These are phyloP conservation scores for Komagataella phaffii DNA, from an alignment of 805 yeast species.

Conservation along the genomic window DNA sequence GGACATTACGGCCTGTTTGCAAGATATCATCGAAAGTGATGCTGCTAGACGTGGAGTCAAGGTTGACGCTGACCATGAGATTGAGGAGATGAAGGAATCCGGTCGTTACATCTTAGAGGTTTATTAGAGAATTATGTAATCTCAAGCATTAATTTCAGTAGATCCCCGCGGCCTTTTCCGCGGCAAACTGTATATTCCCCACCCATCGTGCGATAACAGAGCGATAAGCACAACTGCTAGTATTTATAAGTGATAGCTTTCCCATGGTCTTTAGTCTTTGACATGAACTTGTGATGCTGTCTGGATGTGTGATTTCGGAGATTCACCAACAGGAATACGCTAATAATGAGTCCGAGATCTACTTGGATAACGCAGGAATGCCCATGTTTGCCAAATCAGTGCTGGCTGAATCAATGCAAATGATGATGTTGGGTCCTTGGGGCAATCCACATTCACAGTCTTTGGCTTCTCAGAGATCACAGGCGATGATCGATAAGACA, in stretches of 20 bases:
- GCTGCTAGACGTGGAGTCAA: slow-evolving; percentile 54
- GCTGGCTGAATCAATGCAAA: slow-evolving; percentile 11
- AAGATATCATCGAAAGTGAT: slow-evolving; percentile 63
- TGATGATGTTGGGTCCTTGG: slow-evolving; percentile 10
- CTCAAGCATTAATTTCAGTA: background rate
- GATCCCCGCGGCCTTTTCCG: background rate
- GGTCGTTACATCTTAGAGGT: slow-evolving; percentile 92
- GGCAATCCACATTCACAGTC: slow-evolving; percentile 31
- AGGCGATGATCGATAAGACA: slow-evolving; percentile 12
- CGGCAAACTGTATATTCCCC: no score
- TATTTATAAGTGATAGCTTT: background rate
- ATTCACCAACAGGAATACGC: background rate
- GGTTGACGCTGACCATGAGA: slow-evolving; percentile 63
- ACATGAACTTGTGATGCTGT: background rate
- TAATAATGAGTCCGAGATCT: slow-evolving; percentile 20
- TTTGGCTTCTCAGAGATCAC: slow-evolving; percentile 16
- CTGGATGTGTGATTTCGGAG: background rate
- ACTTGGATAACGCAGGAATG: slow-evolving; percentile 31
- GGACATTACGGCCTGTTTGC: slow-evolving; percentile 81
- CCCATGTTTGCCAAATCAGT: slow-evolving; percentile 19
- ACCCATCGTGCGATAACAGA: background rate
- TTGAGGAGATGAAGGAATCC: slow-evolving; percentile 86
- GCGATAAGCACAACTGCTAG: background rate
- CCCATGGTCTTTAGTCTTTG: background rate
- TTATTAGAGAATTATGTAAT: slow-evolving; percentile 30